phyloP scores from a whole-genome alignment of 1,284 basidiomycete genomes.

The Ganoderma sp. region DNA sequence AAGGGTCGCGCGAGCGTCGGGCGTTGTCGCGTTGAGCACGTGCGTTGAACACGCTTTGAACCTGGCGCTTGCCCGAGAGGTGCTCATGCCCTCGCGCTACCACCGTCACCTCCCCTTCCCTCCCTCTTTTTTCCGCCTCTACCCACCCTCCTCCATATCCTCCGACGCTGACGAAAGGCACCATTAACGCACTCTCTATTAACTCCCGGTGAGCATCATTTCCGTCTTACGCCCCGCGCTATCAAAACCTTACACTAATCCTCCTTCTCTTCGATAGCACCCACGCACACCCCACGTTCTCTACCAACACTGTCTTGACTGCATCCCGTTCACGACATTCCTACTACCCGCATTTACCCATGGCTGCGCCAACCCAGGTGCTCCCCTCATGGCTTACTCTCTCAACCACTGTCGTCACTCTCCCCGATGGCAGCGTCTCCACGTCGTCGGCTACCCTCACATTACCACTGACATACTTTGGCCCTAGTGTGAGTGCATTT shows the following conservation, averaged over 20 bases:
- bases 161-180: neutral
- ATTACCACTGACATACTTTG: slow-evolving; percentile 74
- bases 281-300: slow-evolving; percentile 40
- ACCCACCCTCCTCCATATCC: neutral
- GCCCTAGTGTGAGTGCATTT: slow-evolving; percentile 65
- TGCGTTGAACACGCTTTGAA: slow-evolving; percentile 1
- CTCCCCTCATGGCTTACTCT: slow-evolving; percentile 71
- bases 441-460: slow-evolving; percentile 59
- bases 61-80: slow-evolving; percentile 8
- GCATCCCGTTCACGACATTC: slow-evolving; percentile 23
- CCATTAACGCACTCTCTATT: neutral
- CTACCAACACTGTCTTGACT: slow-evolving; percentile 36
- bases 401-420: slow-evolving; percentile 54
- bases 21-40: slow-evolving; percentile 7
- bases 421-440: slow-evolving; percentile 54
- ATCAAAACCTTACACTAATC: slow-evolving; percentile 16
- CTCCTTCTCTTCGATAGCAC: slow-evolving; percentile 14
- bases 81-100: slow-evolving; percentile 4
- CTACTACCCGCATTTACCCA: slow-evolving; percentile 34
- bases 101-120: slow-evolving; percentile 11
- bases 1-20: slow-evolving; percentile 1
- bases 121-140: neutral
- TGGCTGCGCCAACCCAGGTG: slow-evolving; percentile 64
- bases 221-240: neutral
- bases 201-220: neutral